phyloP scores from a whole-genome alignment of 2,329 filamentous ascomycete species.

The Ceratocystis huliohia region DNA sequence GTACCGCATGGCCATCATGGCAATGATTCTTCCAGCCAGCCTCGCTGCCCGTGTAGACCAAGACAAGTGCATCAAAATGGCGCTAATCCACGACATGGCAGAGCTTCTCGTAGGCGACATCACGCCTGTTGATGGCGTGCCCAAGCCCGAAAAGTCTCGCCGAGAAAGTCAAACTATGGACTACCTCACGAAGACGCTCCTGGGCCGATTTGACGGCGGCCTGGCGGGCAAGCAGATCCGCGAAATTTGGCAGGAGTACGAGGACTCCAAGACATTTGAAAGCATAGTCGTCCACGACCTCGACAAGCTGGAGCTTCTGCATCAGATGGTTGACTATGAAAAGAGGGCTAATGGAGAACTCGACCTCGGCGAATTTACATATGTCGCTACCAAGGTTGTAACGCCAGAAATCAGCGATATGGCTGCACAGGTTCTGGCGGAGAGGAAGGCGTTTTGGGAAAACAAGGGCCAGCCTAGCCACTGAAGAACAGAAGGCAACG shows the following conservation, averaged over 20 bases:
- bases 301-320: conserved; percentile 87
- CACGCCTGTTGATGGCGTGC: conserved; percentile 75
- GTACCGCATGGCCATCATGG: conserved; percentile 98
- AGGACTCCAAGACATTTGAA: conserved; percentile 72
- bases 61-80: conserved; percentile 82
- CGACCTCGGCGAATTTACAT: conserved; percentile 77
- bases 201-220: conserved; percentile 65
- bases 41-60: conserved; percentile 63
- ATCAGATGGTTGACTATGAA: conserved; percentile 98
- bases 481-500: conserved; percentile 13
- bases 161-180: conserved; percentile 87
- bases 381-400: conserved; percentile 60
- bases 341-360: conserved; percentile 49
- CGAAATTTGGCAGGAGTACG: conserved; percentile 87
- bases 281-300: conserved; percentile 88
- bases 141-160: conserved; percentile 77
- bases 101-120: conserved; percentile 93
- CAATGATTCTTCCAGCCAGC: conserved; percentile 72
- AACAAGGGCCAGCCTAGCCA: conserved; percentile 26
- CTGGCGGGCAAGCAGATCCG: conserved; percentile 56
- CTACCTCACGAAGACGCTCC: conserved; percentile 60
- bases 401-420: conserved; percentile 69
- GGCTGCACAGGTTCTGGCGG: conserved; percentile 62
- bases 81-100: conserved; percentile 93
- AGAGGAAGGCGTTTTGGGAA: conserved; percentile 63